Percentiles rank a stretch among this genome's conserved stretches.
Conservation (phyloP, 176 grass and related monocot genomes). For the Hsuehochloa calcarea region DNA sequence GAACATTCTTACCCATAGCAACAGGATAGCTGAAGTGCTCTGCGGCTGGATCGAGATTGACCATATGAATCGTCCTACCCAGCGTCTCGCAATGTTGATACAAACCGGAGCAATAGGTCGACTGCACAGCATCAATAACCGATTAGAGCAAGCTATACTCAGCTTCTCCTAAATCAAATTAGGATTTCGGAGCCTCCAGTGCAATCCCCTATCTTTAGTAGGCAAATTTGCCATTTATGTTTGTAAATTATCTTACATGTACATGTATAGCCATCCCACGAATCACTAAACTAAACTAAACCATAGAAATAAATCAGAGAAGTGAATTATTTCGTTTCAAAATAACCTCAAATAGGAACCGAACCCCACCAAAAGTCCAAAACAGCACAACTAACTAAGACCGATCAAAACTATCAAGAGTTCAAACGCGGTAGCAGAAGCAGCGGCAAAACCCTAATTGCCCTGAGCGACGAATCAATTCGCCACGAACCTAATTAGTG, state of each 20-base stretch:
- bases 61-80: constrained; percentile 73
- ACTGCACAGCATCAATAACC: constrained; percentile 40
- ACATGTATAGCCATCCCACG: background rate
- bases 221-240: background rate
- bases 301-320: background rate
- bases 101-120: constrained; percentile 86
- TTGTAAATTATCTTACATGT: background rate
- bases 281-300: background rate
- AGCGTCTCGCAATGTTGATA: constrained; percentile 68
- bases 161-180: background rate
- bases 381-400: background rate
- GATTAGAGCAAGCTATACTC: background rate
- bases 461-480: background rate
- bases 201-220: background rate
- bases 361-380: background rate
- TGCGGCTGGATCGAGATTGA: constrained; percentile 90
- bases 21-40: constrained; percentile 87
- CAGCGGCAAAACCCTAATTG: background rate
- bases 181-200: background rate
- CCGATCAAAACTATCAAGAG: background rate
- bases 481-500: background rate
- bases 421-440: background rate
- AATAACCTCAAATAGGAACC: background rate
- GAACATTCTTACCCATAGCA: constrained; percentile 45
- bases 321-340: background rate